Evolutionary conservation across 1,284 basidiomycete genomes (phyloP), one percentile per base, ranked within the genome.

Genomic region (Austroboletus novae-zelandiae): DNA sequence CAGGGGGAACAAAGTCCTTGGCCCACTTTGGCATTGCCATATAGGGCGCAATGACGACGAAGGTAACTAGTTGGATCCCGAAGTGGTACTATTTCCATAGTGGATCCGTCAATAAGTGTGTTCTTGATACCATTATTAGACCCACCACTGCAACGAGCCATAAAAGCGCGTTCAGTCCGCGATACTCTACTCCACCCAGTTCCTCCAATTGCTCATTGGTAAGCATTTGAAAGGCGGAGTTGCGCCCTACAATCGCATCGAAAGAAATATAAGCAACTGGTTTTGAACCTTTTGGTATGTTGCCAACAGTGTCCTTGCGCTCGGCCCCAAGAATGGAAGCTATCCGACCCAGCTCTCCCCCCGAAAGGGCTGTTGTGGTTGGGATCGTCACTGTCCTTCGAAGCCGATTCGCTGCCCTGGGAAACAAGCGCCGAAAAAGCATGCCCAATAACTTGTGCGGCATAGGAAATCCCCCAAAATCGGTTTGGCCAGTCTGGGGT

Each of bases 171-270:
- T 86, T 86, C 49, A 97, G 71, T 1, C 89, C 93, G n/a, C 93
- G 81, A 63, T 94, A 98, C 68, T 99, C 96, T 14, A 97, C 89
- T 7, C 95, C 95, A 9, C 94, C 94, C 6, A 98, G 74, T 69
- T 98, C 94, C 55, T 96, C 90, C 58, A 92, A 75, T 62, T 98
- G 89, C 48, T 93, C 89, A 32, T 83, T 79, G 0, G 87, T 91
- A 47, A 98, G 71, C 37, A 81, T 74, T 44, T 84, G 80, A 65
- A 99, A 98, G n/a, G 80, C 75, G 20, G 92, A 96, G 67, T 98
- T 98, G 47, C 89, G 77, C 0, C 91, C 91, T 4, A 96, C 91
- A 11, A 82, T 71, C 0, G 90, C 89, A 39, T 91, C 82, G 65
- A 98, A 98, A 3, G 86, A 81, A 45, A 98, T 84, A 67, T 98